Base-by-base conservation (phyloP, 495 filamentous ascomycete genomes). In the Tuber magnatum region DNA sequence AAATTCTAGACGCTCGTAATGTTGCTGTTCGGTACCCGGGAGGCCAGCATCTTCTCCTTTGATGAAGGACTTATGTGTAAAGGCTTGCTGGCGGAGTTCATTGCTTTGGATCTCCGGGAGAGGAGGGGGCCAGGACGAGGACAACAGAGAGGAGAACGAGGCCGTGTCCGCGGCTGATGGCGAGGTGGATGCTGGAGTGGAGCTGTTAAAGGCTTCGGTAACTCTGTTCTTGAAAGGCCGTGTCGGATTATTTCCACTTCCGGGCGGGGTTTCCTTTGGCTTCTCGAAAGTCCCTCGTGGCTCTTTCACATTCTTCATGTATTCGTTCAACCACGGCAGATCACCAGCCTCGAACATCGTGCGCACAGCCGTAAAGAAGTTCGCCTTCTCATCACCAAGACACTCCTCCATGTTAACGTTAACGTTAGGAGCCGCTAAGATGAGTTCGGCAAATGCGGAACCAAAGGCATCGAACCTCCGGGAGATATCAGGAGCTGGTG, bases 1-100 rank as follows among this genome's bases (percentile, higher is more conserved):
- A 38, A 90, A 86, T 77, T 90, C 89, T 39, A 90, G 86, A 22
- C 89, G 85, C 74, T 90, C 88, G 35, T 82, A 82, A 73, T 83
- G 81, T 7, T 51, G 72, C 14, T 79, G 74, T 61, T 81, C 76
- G 43, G 68, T 73, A 38, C 78, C 78, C 0, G 81, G 76, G 35
- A 77, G 70, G 12, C 73, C 69, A 24, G 73, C 74, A 24, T 78
- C 73, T 71, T 82, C 80, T 2, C 80, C 81, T 73, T 73, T 83
- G 48, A 80, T 80, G 48, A 75, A 78, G 2, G 81, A 82, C 32
- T 73, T 74, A 73, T 83, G 81, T 2, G 81, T 83, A 61, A 83
- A 82, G 3, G 75, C 75, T 77, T 82, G 81, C 32, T 73, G 69
- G 1, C 74, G 76, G 44, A 83, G 78, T n/a, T 71, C 41, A 35